A percentile compares a stretch with the other conserved stretches of the same genome.
Evolutionary conservation across 2,329 filamentous ascomycete species (phyloP).

Genomic region (Knufia fluminis): DNA sequence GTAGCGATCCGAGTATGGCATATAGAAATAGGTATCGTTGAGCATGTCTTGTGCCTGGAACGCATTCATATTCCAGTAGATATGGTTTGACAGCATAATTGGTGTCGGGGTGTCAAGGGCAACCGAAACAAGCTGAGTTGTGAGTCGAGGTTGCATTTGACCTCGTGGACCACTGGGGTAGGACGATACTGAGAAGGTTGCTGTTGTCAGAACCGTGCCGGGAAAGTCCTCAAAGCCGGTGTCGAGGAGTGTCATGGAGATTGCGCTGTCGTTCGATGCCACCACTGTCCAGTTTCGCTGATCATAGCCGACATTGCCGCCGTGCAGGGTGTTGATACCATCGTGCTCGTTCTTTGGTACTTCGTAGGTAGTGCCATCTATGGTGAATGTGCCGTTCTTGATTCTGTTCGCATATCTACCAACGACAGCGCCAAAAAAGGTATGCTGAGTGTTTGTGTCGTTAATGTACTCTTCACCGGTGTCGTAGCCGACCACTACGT

Average conservation of each 20-base stretch:
- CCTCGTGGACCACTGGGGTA: conserved; percentile 31
- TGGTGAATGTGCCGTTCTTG: conserved; percentile 47
- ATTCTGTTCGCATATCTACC: conserved; percentile 48
- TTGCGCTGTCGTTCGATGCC: conserved; percentile 30
- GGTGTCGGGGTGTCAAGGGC: conserved; percentile 39
- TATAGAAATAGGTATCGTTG: conserved; percentile 34
- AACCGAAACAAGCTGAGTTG: conserved; percentile 35
- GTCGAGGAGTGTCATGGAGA: conserved; percentile 41
- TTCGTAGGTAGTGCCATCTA: conserved; percentile 40
- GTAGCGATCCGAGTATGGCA: conserved; percentile 38
- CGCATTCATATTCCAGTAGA: conserved; percentile 44
- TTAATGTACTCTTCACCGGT: conserved; percentile 35
- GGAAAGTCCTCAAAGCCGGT: conserved; percentile 37
- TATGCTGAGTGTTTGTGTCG: conserved; percentile 39
- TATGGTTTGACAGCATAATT: conserved; percentile 43
- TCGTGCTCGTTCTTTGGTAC: conserved; percentile 43
- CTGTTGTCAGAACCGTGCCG: conserved; percentile 39
- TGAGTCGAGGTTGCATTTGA: conserved; percentile 31
- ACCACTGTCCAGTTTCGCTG: conserved; percentile 42
- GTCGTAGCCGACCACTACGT: conserved; percentile 44
- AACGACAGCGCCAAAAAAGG: conserved; percentile 38
- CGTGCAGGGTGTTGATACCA: conserved; percentile 45
- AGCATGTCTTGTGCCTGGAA: conserved; percentile 37
- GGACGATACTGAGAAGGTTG: conserved; percentile 36
- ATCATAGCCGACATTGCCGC: conserved; percentile 40